Conservation (phyloP, 768 basidiomycete genomes). For the Boletus sp. region DNA sequence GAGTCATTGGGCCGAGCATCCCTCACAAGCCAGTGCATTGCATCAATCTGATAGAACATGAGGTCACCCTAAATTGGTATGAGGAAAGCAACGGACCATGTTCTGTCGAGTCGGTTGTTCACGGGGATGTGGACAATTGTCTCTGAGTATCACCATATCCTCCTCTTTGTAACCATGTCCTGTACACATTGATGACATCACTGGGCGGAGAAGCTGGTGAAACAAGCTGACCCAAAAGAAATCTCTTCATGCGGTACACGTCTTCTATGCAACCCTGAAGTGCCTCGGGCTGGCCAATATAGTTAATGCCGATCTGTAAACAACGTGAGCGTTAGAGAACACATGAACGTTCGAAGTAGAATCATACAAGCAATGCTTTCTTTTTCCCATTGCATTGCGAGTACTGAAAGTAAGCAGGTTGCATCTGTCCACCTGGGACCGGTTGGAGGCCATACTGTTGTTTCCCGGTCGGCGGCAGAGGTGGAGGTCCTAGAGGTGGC, state of each 20-base stretch:
- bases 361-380: slow-evolving; percentile 81
- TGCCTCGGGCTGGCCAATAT: slow-evolving; percentile 61
- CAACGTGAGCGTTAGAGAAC: background rate
- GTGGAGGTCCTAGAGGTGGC: slow-evolving; percentile 37
- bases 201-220: background rate
- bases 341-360: background rate
- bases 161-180: slow-evolving; percentile 59
- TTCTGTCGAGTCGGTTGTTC: slow-evolving; percentile 75
- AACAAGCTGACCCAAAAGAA: slow-evolving; percentile 59
- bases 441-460: slow-evolving; percentile 67
- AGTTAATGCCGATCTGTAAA: slow-evolving; percentile 84
- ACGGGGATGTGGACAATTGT: slow-evolving; percentile 61
- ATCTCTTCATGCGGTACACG: slow-evolving; percentile 73
- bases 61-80: background rate
- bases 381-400: slow-evolving; percentile 85
- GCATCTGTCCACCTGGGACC: slow-evolving; percentile 40
- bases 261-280: slow-evolving; percentile 92
- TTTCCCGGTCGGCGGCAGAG: slow-evolving; percentile 49
- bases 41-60: slow-evolving; percentile 46
- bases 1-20: slow-evolving; percentile 81
- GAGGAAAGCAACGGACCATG: slow-evolving; percentile 49
- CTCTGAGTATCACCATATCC: slow-evolving; percentile 85
- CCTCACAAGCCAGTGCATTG: slow-evolving; percentile 90
- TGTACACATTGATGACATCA: background rate
- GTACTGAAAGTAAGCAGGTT: slow-evolving; percentile 75